Base-by-base conservation (phyloP, 2,329 filamentous ascomycete species). In the Scorias spongiosa region DNA sequence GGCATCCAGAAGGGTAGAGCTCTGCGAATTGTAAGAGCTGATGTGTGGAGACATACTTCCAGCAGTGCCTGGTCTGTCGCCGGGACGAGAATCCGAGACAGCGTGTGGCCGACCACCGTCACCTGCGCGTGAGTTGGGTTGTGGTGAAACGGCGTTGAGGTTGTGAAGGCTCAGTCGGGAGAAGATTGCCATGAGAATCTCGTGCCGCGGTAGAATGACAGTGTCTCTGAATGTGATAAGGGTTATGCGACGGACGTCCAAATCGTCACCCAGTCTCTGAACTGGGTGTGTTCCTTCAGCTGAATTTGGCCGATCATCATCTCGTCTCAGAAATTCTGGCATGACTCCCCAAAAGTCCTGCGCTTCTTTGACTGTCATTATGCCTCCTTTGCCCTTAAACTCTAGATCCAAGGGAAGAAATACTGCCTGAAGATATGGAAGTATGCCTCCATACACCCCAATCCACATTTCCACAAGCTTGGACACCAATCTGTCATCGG, bases 391-490 rank as follows among this genome's bases (percentile, higher is more conserved):
- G 5, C 89, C 91, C 43, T 85, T 81, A 59, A 98, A 93, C 59
- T 98, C 91, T 10, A 94, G 75, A 57, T 98, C 91, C 1, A 98
- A 67, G 0, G 88, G 91, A 1, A 98, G 68, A 58, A 98, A 95
- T 1, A 95, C 88, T 1, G 89, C 87, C 66, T 96, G 89, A 54
- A 98, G 80, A 57, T 94, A 96, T 0, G 91, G 91, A 5, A 96
- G 66, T 32, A 96, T 84, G 6, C 77, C 83, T 2, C 86, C 89
- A 56, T 95, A 95, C 0, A 91, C 88, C 40, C 91, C 80, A 46
- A 93, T 76, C 91, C 91, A 98, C 57, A 95, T 79, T 58, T 94
- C 86, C 2, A 95, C 89, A 1, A 98, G 70, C 44, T 86, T 79
- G 0, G 86, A 84, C 17, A 96, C 86, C n/a, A 96, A 74, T 29